Conservation (phyloP, 2,329 filamentous ascomycete species). For the Microdochium trichocladiopsis region DNA sequence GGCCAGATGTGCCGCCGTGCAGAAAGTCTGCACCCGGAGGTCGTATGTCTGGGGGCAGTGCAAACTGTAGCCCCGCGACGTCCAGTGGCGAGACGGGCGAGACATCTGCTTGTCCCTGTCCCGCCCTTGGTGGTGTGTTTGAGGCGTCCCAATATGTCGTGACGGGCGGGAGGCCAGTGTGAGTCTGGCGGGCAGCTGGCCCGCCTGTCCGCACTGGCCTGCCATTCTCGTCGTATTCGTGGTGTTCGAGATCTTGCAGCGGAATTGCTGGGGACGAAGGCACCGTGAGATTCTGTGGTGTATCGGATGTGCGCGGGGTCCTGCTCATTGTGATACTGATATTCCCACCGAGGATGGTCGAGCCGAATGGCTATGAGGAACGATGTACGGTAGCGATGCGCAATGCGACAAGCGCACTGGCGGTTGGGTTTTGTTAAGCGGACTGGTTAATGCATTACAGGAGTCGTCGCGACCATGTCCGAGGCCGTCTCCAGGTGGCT, state of each 20-base stretch:
- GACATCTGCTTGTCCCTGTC: not conserved
- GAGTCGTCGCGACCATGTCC: not conserved
- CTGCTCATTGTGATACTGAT: constrained; percentile 34
- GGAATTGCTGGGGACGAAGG: constrained; percentile 58
- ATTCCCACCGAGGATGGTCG: not conserved
- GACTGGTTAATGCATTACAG: constrained; percentile 9
- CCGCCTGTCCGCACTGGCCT: not conserved
- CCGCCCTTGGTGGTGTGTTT: not conserved
- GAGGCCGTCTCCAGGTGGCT: not conserved
- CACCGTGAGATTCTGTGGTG: constrained; percentile 36
- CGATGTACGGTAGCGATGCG: constrained; percentile 12
- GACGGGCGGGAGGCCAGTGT: constrained; percentile 27
- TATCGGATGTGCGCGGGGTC: constrained; percentile 30
- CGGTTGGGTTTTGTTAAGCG: not conserved
- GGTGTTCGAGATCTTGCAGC: constrained; percentile 51
- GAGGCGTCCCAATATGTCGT: constrained; percentile 45
- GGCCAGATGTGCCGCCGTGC: constrained; percentile 14
- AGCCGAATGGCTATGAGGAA: not conserved
- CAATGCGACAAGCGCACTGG: constrained; percentile 3
- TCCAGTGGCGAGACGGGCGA: constrained; percentile 29
- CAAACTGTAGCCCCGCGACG: constrained; percentile 34
- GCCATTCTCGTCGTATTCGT: constrained; percentile 8
- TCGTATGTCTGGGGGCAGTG: constrained; percentile 44
- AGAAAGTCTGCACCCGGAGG: constrained; percentile 18
- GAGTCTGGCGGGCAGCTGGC: not conserved